Evolutionary conservation across 345 rosid species (phyloP), one percentile per base, ranked within the genome.

Genomic region (Combretum micranthum): DNA sequence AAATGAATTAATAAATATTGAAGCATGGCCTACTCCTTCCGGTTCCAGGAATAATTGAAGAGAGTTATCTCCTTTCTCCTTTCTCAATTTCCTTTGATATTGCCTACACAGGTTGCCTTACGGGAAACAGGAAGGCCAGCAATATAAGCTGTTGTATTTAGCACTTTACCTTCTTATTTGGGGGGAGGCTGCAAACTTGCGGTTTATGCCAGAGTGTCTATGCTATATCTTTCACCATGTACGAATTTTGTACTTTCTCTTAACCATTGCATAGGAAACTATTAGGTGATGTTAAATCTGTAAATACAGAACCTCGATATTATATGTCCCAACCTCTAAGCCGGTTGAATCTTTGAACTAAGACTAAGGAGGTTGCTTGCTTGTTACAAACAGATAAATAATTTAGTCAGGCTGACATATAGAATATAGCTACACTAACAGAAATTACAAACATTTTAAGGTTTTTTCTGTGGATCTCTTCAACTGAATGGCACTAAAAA

Each of bases 141-240:
- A 88, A 58, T 76, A 83, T 68, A 88, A 92, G 78, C 80, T 90
- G 53, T 59, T 92, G 20, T 92, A 88, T 61, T 71, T 88, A 51
- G 96, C 83, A 59, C 98, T 92, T 69, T 81, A 88, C 82, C 95
- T 92, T 72, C 95, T 92, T 61, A 88, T 88, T 57, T 88, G 98
- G 98, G 98, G 98, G 52, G 98, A 92, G 70, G 96, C 98, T 48
- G 93, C 98, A 20, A 92, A 83, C 75, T 65, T 92, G 83, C 81
- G 98, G 76, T 80, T n/a, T 70, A 78, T 92, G 93, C 88, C 96
- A 32, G 98, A 92, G 75, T 92, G 96, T 71, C 65, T 92, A 26
- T 92, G 96, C 48, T 92, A 81, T 69, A 86, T 92, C 53, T 92
- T 92, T 79, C 98, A 92, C 71, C 87, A 92, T 60, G 98, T 88